Conservation (phyloP, 352 stramenopile genomes). For the Globisporangium barbulae region DNA sequence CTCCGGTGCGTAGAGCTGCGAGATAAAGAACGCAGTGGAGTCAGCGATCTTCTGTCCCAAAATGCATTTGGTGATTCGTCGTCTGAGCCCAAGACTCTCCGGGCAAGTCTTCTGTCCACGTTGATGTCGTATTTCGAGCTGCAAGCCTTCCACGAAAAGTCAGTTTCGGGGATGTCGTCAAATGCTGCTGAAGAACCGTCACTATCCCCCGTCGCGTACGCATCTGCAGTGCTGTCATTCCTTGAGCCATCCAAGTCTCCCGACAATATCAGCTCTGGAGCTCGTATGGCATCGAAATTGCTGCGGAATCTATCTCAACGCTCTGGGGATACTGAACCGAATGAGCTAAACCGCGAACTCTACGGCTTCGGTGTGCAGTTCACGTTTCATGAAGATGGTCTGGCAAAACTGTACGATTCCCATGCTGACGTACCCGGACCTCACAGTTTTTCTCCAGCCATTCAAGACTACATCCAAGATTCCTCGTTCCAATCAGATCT, state of each 20-base stretch:
- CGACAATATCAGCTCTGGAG: constrained; percentile 7
- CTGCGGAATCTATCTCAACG: constrained; percentile 36
- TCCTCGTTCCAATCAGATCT: constrained; percentile 6
- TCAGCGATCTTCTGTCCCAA: background rate
- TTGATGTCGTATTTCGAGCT: constrained; percentile 15
- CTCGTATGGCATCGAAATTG: constrained; percentile 27
- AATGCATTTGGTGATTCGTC: background rate
- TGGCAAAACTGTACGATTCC: constrained; percentile 8
- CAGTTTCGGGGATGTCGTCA: background rate
- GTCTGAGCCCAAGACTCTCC: constrained; percentile 4
- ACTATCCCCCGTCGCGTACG: constrained; percentile 34
- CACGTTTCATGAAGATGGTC: constrained; percentile 35
- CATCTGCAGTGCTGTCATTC: constrained; percentile 35
- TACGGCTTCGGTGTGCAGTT: constrained; percentile 57
- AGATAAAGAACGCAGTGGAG: background rate
- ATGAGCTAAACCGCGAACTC: constrained; percentile 26
- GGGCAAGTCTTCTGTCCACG: constrained; percentile 9
- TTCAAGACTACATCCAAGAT: constrained; percentile 15
- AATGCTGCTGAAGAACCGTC: constrained; percentile 15
- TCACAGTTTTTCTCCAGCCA: constrained; percentile 15
- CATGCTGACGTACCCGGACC: background rate
- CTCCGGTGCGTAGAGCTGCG: constrained; percentile 18
- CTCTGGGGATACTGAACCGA: constrained; percentile 22
- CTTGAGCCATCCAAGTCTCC: constrained; percentile 16
- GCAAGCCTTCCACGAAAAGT: constrained; percentile 9